A percentile compares a stretch with the other conserved stretches of the same genome.
Evolutionary conservation across 164 flowering plant genomes (phyloP).

Genomic region (Annona squamosa): DNA sequence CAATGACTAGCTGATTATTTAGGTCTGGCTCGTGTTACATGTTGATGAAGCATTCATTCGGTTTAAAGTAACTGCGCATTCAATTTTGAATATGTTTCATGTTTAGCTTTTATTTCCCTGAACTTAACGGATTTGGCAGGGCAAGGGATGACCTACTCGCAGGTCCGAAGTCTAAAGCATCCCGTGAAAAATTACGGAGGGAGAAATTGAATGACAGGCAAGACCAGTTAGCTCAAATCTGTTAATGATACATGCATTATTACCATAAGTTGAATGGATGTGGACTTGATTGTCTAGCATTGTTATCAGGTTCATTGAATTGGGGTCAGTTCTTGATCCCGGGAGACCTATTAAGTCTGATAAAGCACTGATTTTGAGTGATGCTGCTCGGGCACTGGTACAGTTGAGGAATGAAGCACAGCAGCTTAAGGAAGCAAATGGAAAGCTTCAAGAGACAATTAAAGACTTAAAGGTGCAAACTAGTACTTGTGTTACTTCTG

Average conservation of each 20-base stretch:
- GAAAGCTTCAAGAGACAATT: constrained; percentile 50
- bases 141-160: constrained; percentile 24
- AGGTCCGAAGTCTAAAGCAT: constrained; percentile 31
- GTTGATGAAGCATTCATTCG: background rate
- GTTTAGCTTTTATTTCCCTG: background rate
- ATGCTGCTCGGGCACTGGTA: constrained; percentile 51
- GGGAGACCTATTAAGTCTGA: constrained; percentile 62
- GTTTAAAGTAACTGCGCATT: background rate
- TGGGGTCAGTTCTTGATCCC: constrained; percentile 60
- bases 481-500: background rate
- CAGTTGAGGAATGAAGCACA: constrained; percentile 51
- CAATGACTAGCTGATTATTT: background rate
- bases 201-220: constrained; percentile 48
- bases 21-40: background rate
- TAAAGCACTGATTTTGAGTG: constrained; percentile 49
- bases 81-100: no score
- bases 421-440: constrained; percentile 51
- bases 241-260: background rate
- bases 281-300: constrained; percentile 1
- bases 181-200: constrained; percentile 48
- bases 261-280: background rate
- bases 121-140: constrained; percentile 16
- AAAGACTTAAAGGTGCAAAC: constrained; percentile 55
- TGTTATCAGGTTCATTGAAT: constrained; percentile 49
- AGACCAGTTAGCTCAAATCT: background rate